phyloP scores from a whole-genome alignment of 2,329 filamentous ascomycete genomes.

The Alternaria hordeiaustralica region DNA sequence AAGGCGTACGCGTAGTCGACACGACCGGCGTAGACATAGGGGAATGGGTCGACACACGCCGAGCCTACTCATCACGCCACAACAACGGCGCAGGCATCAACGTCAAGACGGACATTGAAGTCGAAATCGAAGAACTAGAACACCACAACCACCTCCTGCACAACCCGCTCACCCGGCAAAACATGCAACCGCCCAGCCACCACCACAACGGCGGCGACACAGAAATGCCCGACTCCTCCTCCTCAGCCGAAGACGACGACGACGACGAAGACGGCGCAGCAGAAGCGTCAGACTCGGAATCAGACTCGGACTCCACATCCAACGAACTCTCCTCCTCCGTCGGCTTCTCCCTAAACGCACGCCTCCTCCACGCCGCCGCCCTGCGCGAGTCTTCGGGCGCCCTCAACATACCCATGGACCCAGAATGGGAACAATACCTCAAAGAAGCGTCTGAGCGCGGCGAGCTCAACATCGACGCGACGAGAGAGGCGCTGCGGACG shows the following conservation, averaged over 20 bases:
- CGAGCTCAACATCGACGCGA: constrained; percentile 45
- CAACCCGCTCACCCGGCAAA: background rate
- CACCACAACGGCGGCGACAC: constrained; percentile 9
- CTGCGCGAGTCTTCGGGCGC: constrained; percentile 60
- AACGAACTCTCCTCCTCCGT: constrained; percentile 57
- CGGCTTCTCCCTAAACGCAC: constrained; percentile 65
- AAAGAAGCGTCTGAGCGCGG: constrained; percentile 73
- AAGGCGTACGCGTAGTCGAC: constrained; percentile 72
- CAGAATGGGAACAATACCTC: constrained; percentile 77
- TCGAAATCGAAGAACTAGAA: constrained; percentile 45
- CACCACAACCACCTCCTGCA: constrained; percentile 1
- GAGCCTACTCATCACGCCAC: background rate
- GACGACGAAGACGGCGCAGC: background rate
- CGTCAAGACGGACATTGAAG: constrained; percentile 52
- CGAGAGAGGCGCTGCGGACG: constrained; percentile 37
- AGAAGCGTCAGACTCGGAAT: background rate
- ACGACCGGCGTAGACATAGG: constrained; percentile 73
- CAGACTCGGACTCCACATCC: constrained; percentile 1
- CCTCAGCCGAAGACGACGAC: constrained; percentile 1
- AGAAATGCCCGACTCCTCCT: constrained; percentile 15
- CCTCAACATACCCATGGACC: constrained; percentile 67
- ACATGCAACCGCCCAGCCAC: background rate
- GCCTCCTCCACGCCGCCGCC: constrained; percentile 69
- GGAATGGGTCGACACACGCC: constrained; percentile 60
- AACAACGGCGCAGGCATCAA: constrained; percentile 38